Base-by-base conservation (phyloP, 345 rosid genomes). In the Eucalyptus fibrosa region DNA sequence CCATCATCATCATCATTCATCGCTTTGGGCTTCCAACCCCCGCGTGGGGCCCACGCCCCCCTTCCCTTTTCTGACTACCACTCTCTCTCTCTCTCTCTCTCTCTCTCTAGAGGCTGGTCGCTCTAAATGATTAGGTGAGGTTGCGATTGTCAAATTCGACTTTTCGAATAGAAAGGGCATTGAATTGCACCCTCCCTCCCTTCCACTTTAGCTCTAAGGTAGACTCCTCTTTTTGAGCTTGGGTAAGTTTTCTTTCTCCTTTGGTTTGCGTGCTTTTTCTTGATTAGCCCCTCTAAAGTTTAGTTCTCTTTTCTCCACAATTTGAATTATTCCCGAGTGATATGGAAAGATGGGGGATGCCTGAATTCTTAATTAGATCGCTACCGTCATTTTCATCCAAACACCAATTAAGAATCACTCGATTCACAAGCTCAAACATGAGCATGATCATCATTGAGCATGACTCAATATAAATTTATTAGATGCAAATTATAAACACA, bases 381-480 rank as follows among this genome's bases (percentile, higher is more conserved):
- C 24, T 19, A 9, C 81, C 2, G 0, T 9, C 23, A 1, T 10
- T 21, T 9, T 77, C 15, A 23, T 77, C 2, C 2, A 4, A 12
- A 18, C 3, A 3, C 9, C 8, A 2, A 21, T 21, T 21, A 10
- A 72, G 1, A 11, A 72, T 37, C 45, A 6, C 12, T 19, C 82
- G 1, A 1, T 18, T 72, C 21, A 15, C 19, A 14, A n/a, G 16
- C 72, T 65, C 37, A n/a, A 65, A 15, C 5, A 7, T 4, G 5
- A n/a, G 37, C 16, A n/a, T 15, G 9, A 65, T n/a, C 77, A n/a
- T n/a, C 3, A 0, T 65, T 32, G 37, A 65, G 37, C 19, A 15
- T 15, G 37, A 65, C 17, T 15, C 5, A 0, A 6, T n/a, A n/a
- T 15, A 15, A 15, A n/a, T 15, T 65, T 17, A n/a, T 65, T 32